Evolutionary conservation across 495 filamentous ascomycete species (phyloP).

Genomic region (Xylaria nigripes): DNA sequence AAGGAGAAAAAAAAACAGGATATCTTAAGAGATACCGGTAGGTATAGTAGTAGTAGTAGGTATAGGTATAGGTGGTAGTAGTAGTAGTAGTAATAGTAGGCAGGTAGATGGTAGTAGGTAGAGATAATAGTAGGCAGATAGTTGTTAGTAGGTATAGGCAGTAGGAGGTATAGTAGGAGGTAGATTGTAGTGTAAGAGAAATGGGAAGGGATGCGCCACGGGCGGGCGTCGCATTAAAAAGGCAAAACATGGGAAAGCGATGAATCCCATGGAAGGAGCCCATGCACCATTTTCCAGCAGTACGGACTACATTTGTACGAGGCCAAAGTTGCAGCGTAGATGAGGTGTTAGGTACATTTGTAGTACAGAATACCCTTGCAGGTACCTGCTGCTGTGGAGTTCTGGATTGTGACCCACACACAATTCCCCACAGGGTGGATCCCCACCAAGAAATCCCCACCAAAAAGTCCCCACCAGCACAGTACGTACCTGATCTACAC

Average conservation of each 20-base stretch:
- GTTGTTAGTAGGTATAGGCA: no score
- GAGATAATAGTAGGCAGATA: no score
- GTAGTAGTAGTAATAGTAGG: no score
- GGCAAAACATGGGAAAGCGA: slow-evolving; percentile 28
- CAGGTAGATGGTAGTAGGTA: no score
- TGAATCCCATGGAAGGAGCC: slow-evolving; percentile 24
- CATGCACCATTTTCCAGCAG: slow-evolving; percentile 14
- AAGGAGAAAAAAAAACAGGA: no score
- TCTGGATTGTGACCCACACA: no score
- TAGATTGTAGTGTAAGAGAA: no score
- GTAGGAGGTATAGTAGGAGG: no score
- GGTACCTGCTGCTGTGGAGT: neutral
- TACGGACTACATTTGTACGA: slow-evolving; percentile 1
- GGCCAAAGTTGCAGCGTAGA: slow-evolving; percentile 7
- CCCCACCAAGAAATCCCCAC: neutral
- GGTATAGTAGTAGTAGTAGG: no score
- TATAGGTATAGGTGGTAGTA: no score
- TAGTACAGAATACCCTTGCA: neutral
- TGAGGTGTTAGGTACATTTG: neutral
- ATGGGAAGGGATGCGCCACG: slow-evolving; percentile 18
- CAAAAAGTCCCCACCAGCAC: neutral
- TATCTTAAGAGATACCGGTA: no score
- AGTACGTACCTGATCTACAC: neutral
- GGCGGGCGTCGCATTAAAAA: slow-evolving; percentile 22
- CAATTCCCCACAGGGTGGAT: no score